These are phyloP conservation scores for Sporothrix luriei DNA, from an alignment of 2,329 filamentous ascomycete genomes.

Conservation along the genomic window DNA sequence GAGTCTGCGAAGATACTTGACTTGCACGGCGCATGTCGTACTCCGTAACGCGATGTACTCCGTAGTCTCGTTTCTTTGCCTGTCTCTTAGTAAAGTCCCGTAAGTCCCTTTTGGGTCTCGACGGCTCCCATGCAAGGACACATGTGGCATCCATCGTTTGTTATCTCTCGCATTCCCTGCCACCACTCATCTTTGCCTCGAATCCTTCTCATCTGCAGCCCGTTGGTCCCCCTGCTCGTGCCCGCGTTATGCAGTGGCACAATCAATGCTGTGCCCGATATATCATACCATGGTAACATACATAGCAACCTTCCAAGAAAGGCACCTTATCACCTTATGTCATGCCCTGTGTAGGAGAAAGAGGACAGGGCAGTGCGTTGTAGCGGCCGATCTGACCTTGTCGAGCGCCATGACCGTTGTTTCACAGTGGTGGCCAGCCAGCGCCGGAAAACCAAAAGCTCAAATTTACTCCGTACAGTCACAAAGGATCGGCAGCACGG, in stretches of 20 bases:
- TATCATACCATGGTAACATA: conserved; percentile 2
- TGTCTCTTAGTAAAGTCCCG: too few relatives aligned
- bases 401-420: too few relatives aligned
- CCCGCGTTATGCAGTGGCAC: not conserved
- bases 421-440: not conserved
- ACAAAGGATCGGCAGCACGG: not conserved
- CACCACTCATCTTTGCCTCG: not conserved
- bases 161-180: not conserved
- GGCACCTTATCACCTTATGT: too few relatives aligned
- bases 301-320: not conserved
- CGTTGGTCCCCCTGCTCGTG: not conserved
- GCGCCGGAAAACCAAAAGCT: not conserved
- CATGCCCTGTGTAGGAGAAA: too few relatives aligned
- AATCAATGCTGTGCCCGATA: not conserved
- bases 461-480: too few relatives aligned
- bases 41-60: too few relatives aligned
- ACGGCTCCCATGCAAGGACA: too few relatives aligned
- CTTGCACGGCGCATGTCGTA: too few relatives aligned
- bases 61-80: too few relatives aligned
- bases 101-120: too few relatives aligned
- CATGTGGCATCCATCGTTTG: too few relatives aligned
- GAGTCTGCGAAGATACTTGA: not conserved
- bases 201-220: not conserved
- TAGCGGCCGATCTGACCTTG: not conserved
- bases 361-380: not conserved